Evolutionary conservation across 2,329 filamentous ascomycete species (phyloP), one percentile per base, ranked within the genome.

Genomic region (Magnaporthiopsis poae): DNA sequence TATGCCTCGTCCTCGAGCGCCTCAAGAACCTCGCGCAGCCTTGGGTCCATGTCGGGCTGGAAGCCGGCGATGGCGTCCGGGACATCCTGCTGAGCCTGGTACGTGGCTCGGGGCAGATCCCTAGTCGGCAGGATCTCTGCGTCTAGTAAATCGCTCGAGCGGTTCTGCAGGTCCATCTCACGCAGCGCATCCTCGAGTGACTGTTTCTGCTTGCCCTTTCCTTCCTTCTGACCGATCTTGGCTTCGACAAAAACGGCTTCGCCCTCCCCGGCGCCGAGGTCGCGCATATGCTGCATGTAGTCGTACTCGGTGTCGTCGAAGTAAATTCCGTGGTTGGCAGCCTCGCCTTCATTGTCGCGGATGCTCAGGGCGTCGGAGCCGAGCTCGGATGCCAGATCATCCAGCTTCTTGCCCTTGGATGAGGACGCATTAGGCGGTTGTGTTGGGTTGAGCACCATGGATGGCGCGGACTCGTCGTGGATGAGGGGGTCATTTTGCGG

Each of bases 231-330:
- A 8, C 35, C 56, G 15, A 81, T 77, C 65, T 85, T 84, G n/a
- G 86, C 83, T 71, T 97, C 92, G 59, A 99, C 84, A 74, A 96
- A 98, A 63, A 93, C 88, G 36, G 89, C 86, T 66, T 92, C 89
- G 36, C 90, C 90, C 31, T 86, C 86, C 7, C 85, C 91, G 61
- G 81, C 77, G 67, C 88, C 88, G n/a, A 99, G 80, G 72, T 98
- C 95, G 66, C 92, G 90, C 83, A 99, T 81, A 78, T 99, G 95
- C 78, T 99, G 95, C 95, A 99, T 99, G 80, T 99, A 99, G 78
- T 99, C 95, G 79, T 99, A 99, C 74, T 91, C 86, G 70, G 91
- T 90, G 78, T 99, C 95, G 78, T 99, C 96, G 77, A 85, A 99
- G 82, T 90, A 99, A 70, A 99, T 86, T 70, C 95, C 95, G 78